A percentile compares a stretch with the other conserved stretches of the same genome.
Evolutionary conservation across 2,329 filamentous ascomycete species (phyloP).

Genomic region (Neofusicoccum sp.): DNA sequence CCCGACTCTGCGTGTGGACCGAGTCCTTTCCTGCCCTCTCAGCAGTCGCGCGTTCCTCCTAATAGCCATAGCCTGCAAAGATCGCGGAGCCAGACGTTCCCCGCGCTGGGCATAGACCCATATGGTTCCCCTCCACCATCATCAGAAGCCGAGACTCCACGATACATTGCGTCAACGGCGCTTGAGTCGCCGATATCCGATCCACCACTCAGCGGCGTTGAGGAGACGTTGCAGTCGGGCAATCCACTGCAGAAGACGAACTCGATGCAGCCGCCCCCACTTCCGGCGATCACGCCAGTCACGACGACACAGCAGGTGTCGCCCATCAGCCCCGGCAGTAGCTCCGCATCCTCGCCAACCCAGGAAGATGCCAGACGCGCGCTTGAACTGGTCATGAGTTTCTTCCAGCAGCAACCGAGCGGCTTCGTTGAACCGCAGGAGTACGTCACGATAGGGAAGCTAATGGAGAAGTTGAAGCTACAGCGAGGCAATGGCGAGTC

Average conservation of each 20-base stretch:
- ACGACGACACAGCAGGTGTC: constrained; percentile 22
- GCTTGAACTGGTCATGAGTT: constrained; percentile 76
- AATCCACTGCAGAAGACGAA: constrained; percentile 30
- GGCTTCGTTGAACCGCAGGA: constrained; percentile 75
- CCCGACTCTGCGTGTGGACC: constrained; percentile 67
- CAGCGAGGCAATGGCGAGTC: constrained; percentile 48
- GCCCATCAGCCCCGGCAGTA: constrained; percentile 24
- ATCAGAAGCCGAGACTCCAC: constrained; percentile 56
- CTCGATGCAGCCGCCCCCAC: constrained; percentile 47
- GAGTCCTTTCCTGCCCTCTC: constrained; percentile 61
- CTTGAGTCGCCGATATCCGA: constrained; percentile 47
- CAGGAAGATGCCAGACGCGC: constrained; percentile 84
- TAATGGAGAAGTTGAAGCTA: constrained; percentile 82
- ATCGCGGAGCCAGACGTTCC: constrained; percentile 85
- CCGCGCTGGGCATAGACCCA: constrained; percentile 61
- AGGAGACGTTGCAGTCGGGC: constrained; percentile 40
- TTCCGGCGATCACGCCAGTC: constrained; percentile 41
- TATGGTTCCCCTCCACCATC: constrained; percentile 52
- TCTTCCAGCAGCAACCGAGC: constrained; percentile 69
- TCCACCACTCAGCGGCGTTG: constrained; percentile 37
- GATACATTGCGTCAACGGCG: constrained; percentile 47
- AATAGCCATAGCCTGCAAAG: constrained; percentile 61
- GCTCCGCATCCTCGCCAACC: constrained; percentile 61
- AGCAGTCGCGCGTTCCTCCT: constrained; percentile 49
- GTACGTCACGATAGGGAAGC: constrained; percentile 71